Conservation (phyloP, 176 grass and related monocot genomes). For the Eragrostis curvula region DNA sequence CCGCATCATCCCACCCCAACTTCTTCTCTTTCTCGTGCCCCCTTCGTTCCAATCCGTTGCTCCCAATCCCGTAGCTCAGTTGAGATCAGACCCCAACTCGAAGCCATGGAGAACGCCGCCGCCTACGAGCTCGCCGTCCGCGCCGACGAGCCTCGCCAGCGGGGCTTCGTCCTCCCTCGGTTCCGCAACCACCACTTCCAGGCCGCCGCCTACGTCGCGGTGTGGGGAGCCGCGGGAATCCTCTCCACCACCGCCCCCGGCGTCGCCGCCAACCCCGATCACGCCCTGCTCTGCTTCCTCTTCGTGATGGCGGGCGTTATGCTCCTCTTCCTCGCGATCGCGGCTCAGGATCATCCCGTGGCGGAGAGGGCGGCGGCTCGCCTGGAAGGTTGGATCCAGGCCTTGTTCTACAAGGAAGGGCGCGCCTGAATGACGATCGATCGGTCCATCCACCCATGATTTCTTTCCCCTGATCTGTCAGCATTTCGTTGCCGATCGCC, state of each 20-base stretch:
- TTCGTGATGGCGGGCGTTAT: neutral
- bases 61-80: no score
- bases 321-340: neutral
- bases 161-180: neutral
- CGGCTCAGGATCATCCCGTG: neutral
- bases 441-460: no score
- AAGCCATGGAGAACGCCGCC: neutral
- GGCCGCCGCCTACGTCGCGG: neutral
- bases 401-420: neutral
- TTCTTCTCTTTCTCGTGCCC: no score
- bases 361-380: neutral
- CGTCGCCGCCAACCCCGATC: neutral
- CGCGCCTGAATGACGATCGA: neutral
- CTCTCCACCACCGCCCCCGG: neutral
- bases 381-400: neutral
- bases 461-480: no score
- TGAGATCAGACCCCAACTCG: no score
- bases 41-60: no score
- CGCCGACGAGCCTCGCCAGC: neutral
- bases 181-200: neutral
- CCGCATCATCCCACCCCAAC: no score
- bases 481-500: no score
- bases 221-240: neutral
- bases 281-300: neutral
- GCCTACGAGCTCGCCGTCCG: neutral